Percentiles rank a stretch among this genome's conserved stretches.
Conservation (phyloP, 345 rosid species). For the Tarenaya hassleriana region DNA sequence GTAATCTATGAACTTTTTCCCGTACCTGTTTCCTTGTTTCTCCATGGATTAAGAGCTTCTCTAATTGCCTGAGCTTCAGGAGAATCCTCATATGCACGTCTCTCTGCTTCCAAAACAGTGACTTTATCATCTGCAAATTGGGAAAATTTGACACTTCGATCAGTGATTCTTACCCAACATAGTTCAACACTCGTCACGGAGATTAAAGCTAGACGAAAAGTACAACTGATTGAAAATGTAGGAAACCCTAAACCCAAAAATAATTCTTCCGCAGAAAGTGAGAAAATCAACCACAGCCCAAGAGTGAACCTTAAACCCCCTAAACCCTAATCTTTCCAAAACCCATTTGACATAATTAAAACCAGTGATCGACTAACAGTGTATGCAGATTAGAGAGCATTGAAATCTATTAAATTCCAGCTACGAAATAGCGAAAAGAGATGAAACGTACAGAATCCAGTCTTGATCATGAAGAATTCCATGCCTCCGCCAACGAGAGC, state of each 20-base stretch:
- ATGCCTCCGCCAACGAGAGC: conserved; percentile 77
- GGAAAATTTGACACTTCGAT: not conserved
- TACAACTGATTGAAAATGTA: not conserved
- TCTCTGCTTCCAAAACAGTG: conserved; percentile 75
- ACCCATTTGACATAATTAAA: not conserved
- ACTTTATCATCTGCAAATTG: conserved; percentile 69
- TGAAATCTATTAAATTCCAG: not conserved
- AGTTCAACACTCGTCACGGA: conserved; percentile 2
- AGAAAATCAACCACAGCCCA: too few species aligned
- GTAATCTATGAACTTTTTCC: conserved; percentile 30
- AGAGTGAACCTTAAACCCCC: too few species aligned
- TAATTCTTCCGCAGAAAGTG: too few species aligned
- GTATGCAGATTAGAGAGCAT: not conserved
- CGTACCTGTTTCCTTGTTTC: conserved; percentile 43
- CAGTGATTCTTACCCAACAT: conserved; percentile 8
- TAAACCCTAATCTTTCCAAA: too few species aligned
- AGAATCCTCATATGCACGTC: conserved; percentile 66
- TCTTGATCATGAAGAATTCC: conserved; percentile 92
- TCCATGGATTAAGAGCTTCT: conserved; percentile 91
- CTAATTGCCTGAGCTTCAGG: conserved; percentile 68
- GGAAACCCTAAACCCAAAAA: not conserved
- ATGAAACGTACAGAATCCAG: conserved; percentile 73
- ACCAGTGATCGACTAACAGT: not conserved
- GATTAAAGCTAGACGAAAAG: not conserved
- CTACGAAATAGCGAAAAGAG: conserved; percentile 23